Evolutionary conservation across 1,284 basidiomycete genomes (phyloP).

Genomic region (Apiotrichum porosum): DNA sequence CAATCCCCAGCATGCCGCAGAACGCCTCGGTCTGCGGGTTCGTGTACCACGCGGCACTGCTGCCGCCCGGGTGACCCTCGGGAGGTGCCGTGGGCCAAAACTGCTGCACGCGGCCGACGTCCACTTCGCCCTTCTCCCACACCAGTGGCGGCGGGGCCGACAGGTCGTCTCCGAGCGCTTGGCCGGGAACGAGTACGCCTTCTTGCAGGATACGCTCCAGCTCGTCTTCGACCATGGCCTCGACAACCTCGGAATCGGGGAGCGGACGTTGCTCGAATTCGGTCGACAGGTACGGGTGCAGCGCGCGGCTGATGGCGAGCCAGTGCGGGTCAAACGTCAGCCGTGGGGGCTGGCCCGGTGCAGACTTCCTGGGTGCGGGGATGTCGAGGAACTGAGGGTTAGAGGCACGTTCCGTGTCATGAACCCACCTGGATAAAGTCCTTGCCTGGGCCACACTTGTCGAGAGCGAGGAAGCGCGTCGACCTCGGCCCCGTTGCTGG

Average conservation of each 20-base stretch:
- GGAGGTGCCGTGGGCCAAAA: slow-evolving; percentile 73
- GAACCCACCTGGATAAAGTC: slow-evolving; percentile 74
- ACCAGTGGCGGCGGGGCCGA: slow-evolving; percentile 23
- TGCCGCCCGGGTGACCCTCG: slow-evolving; percentile 47
- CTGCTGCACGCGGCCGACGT: slow-evolving; percentile 60
- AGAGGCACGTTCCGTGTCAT: not conserved
- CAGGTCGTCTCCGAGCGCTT: not conserved
- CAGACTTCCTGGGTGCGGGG: slow-evolving; percentile 33
- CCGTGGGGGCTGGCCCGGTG: slow-evolving; percentile 40
- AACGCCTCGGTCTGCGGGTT: slow-evolving; percentile 90
- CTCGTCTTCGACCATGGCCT: slow-evolving; percentile 60
- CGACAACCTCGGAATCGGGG: slow-evolving; percentile 58
- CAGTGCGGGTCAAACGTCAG: slow-evolving; percentile 78
- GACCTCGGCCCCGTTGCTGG: not conserved
- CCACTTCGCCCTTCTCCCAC: slow-evolving; percentile 34
- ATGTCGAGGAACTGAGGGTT: slow-evolving; percentile 65
- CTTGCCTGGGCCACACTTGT: slow-evolving; percentile 79
- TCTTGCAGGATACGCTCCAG: slow-evolving; percentile 59
- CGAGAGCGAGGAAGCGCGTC: slow-evolving; percentile 71
- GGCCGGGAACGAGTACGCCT: slow-evolving; percentile 33
- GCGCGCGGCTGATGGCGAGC: slow-evolving; percentile 86
- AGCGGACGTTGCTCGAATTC: slow-evolving; percentile 55
- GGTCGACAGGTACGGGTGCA: slow-evolving; percentile 70
- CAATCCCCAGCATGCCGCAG: slow-evolving; percentile 69
- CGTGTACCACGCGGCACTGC: slow-evolving; percentile 60